A percentile compares a stretch with the other conserved stretches of the same genome.
Conservation (phyloP, 2,329 filamentous ascomycete genomes). For the Ophiostoma ips region DNA sequence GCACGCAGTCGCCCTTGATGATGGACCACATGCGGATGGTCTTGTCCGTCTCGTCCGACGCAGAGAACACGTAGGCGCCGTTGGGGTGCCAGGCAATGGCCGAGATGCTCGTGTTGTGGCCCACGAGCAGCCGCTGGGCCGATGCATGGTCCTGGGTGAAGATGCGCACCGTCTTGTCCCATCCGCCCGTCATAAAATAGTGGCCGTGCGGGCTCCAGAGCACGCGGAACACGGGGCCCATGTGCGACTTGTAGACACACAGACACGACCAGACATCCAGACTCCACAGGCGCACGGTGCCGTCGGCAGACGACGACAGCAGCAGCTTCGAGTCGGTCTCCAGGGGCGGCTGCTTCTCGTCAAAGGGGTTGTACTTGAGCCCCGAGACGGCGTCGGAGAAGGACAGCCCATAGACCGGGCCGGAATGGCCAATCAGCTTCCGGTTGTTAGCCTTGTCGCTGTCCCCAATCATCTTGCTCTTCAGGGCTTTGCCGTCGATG, state of each 20-base stretch:
- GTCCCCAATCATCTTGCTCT: slow-evolving; percentile 46
- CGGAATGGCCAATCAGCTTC: slow-evolving; percentile 79
- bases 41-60: slow-evolving; percentile 70
- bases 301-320: slow-evolving; percentile 76
- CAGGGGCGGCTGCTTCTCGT: slow-evolving; percentile 29
- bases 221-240: slow-evolving; percentile 77
- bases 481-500: slow-evolving; percentile 69
- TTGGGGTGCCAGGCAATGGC: slow-evolving; percentile 91
- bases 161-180: slow-evolving; percentile 78
- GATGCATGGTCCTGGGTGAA: slow-evolving; percentile 92
- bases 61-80: slow-evolving; percentile 84
- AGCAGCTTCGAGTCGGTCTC: slow-evolving; percentile 57
- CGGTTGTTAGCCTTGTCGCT: slow-evolving; percentile 49
- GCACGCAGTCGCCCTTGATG: slow-evolving; percentile 72
- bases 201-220: slow-evolving; percentile 87
- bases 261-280: slow-evolving; percentile 84
- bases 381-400: slow-evolving; percentile 63
- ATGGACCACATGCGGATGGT: slow-evolving; percentile 96
- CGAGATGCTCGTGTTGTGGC: slow-evolving; percentile 88
- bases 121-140: slow-evolving; percentile 73
- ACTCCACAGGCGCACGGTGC: slow-evolving; percentile 83
- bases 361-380: slow-evolving; percentile 35
- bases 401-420: slow-evolving; percentile 73
- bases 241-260: slow-evolving; percentile 87
- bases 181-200: slow-evolving; percentile 80